A percentile compares a stretch with the other conserved stretches of the same genome.
Conservation (phyloP, 2,329 filamentous ascomycete species). For the Elsinoe arachidis region DNA sequence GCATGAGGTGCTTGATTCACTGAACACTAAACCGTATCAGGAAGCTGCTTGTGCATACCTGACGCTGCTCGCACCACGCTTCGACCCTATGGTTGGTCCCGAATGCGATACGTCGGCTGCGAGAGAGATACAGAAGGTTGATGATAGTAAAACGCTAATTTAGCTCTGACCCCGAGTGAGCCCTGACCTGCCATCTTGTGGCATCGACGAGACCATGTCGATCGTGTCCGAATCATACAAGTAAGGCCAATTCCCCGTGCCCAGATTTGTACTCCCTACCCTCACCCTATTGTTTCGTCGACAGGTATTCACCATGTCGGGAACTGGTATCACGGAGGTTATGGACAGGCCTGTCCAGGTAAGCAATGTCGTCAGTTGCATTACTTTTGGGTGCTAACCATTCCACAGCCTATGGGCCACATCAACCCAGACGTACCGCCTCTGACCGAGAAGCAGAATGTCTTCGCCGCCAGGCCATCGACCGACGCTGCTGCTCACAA, state of each 20-base stretch:
- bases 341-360: constrained; percentile 12
- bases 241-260: background rate
- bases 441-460: constrained; percentile 30
- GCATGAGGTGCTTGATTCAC: constrained; percentile 1
- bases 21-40: background rate
- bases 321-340: constrained; percentile 14
- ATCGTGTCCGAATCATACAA: constrained; percentile 8
- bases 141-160: background rate
- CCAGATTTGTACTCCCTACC: background rate
- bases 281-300: background rate
- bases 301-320: constrained; percentile 12
- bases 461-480: constrained; percentile 22
- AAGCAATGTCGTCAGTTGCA: background rate
- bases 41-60: background rate
- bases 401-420: constrained; percentile 20
- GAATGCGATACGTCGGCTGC: constrained; percentile 11
- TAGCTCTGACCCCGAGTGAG: constrained; percentile 7
- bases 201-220: constrained; percentile 6
- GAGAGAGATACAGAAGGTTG: constrained; percentile 5
- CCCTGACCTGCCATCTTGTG: constrained; percentile 2
- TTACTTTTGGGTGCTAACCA: background rate
- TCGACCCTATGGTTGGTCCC: background rate
- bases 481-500: constrained; percentile 7
- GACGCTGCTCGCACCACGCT: background rate
- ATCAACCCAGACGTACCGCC: constrained; percentile 27